Percentiles rank a stretch among this genome's conserved stretches.
These are phyloP conservation scores for Mariannaea sp. DNA, from an alignment of 2,329 filamentous ascomycete species.

Conservation along the genomic window DNA sequence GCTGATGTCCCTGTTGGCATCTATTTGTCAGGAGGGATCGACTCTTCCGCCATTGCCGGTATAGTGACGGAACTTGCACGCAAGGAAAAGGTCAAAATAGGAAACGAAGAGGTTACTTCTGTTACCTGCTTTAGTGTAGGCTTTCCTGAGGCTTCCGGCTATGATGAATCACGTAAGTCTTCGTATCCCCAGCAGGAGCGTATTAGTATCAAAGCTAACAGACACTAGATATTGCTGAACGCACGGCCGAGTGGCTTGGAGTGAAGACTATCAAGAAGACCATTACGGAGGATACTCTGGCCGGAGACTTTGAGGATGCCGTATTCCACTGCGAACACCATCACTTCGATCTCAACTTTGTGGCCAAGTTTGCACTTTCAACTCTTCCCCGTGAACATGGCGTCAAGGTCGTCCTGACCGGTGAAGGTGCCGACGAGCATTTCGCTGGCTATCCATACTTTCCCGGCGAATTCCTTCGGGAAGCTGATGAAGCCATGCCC, in stretches of 20 bases:
- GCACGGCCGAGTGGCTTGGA: neutral
- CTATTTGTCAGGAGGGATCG: neutral
- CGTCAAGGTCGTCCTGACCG: neutral
- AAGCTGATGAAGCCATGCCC: neutral
- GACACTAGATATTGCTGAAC: neutral
- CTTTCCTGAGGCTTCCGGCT: neutral
- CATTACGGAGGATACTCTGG: neutral
- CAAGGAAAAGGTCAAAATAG: neutral
- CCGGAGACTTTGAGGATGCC: neutral
- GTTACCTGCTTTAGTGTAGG: neutral
- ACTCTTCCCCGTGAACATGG: neutral
- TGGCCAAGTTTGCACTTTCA: slow-evolving; percentile 1
- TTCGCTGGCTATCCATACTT: slow-evolving; percentile 1
- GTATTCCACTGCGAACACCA: neutral
- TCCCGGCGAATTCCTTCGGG: neutral
- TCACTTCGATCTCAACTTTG: neutral
- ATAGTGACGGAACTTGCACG: neutral
- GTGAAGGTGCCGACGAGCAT: slow-evolving; percentile 3
- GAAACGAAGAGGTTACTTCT: neutral
- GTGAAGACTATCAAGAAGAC: neutral
- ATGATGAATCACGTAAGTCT: neutral
- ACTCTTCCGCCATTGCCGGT: neutral
- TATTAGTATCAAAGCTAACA: neutral
- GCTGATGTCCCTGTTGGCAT: neutral
- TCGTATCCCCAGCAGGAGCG: neutral